phyloP scores from a whole-genome alignment of 1,284 basidiomycete genomes.

The Puccinia sorghi region DNA sequence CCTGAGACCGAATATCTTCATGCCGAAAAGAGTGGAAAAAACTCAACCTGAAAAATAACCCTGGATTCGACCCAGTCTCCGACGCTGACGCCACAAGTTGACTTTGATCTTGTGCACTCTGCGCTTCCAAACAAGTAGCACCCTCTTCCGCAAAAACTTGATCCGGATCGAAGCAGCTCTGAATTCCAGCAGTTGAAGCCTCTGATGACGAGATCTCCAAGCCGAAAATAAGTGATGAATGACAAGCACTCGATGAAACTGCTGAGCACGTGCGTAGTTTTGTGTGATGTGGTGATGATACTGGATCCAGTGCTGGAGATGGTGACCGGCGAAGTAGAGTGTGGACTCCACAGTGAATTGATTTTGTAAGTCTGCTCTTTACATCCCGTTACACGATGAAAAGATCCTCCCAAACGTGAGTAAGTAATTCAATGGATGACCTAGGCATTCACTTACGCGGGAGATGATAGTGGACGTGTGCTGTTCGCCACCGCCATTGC shows the following conservation, averaged over 20 bases:
- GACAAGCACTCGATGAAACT: background rate
- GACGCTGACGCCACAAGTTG: background rate
- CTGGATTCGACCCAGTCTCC: constrained; percentile 2
- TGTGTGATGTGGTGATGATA: background rate
- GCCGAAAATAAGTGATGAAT: background rate
- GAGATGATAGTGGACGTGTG: background rate
- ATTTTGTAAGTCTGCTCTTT: constrained; percentile 36
- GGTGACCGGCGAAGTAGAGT: background rate
- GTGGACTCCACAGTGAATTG: constrained; percentile 10
- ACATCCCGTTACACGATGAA: constrained; percentile 12
- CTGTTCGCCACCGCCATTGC: background rate
- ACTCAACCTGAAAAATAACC: constrained; percentile 8
- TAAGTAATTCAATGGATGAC: background rate
- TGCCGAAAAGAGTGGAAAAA: background rate
- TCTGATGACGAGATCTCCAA: background rate
- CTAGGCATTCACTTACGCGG: constrained; percentile 20
- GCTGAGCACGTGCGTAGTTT: background rate
- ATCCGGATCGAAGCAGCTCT: constrained; percentile 17
- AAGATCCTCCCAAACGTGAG: constrained; percentile 11
- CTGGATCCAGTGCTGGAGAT: constrained; percentile 13
- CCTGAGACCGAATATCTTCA: background rate
- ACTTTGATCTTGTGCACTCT: constrained; percentile 24
- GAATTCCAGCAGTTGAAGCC: background rate
- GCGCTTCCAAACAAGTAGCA: constrained; percentile 14
- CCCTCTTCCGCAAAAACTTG: constrained; percentile 1